phyloP scores from a whole-genome alignment of 2,329 filamentous ascomycete genomes.

The Fusarium pseudoanthophilum region DNA sequence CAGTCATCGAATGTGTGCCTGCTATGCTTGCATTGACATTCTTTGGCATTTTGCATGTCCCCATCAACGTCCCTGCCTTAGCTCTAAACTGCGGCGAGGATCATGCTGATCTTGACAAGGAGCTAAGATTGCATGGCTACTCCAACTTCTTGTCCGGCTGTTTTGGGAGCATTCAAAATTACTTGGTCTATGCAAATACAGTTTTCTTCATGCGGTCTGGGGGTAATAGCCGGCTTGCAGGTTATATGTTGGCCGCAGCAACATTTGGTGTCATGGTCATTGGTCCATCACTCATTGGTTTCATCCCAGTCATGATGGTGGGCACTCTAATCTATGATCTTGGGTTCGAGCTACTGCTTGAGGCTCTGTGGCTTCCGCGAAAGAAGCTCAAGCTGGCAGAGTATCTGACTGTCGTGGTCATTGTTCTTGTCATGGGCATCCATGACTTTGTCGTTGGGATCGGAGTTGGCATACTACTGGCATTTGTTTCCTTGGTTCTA shows the following conservation, averaged over 20 bases:
- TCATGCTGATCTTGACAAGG: constrained; percentile 88
- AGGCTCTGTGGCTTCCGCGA: constrained; percentile 88
- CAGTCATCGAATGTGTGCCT: constrained; percentile 84
- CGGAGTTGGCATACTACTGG: constrained; percentile 88
- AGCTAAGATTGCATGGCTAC: constrained; percentile 90
- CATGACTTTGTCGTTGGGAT: constrained; percentile 98
- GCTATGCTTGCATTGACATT: constrained; percentile 98
- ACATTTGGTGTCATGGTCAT: constrained; percentile 86
- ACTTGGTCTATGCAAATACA: constrained; percentile 97
- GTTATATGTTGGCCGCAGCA: constrained; percentile 81
- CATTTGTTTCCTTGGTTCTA: constrained; percentile 89
- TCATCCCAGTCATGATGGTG: constrained; percentile 96
- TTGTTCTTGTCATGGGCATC: constrained; percentile 94
- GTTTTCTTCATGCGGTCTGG: constrained; percentile 96
- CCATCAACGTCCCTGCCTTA: constrained; percentile 95
- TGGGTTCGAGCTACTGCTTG: constrained; percentile 89
- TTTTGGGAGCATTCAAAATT: constrained; percentile 92
- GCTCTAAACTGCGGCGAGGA: constrained; percentile 93
- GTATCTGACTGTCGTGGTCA: constrained; percentile 88
- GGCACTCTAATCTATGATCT: constrained; percentile 94
- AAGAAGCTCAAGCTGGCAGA: constrained; percentile 88
- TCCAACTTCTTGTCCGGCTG: constrained; percentile 92
- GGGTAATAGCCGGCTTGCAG: constrained; percentile 86
- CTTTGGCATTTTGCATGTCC: constrained; percentile 96
- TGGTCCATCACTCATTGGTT: constrained; percentile 89